A percentile compares a stretch with the other conserved stretches of the same genome.
phyloP scores from a whole-genome alignment of 2,329 filamentous ascomycete genomes.

The Fusarium sp. region DNA sequence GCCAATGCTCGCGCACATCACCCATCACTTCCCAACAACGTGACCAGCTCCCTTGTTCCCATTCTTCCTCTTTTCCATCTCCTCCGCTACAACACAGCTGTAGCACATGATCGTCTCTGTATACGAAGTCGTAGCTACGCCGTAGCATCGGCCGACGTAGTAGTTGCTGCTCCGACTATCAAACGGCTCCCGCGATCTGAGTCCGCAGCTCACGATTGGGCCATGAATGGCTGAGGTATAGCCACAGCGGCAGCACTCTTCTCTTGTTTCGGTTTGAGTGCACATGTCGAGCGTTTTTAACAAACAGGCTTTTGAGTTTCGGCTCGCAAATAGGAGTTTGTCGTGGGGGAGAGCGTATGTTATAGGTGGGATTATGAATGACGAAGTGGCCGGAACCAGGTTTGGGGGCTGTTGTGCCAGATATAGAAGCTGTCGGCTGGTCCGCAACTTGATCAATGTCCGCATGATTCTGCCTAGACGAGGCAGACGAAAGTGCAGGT shows the following conservation, averaged over 20 bases:
- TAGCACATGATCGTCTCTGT: slow-evolving; percentile 20
- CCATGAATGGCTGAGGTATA: slow-evolving; percentile 6
- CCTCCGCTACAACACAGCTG: slow-evolving; percentile 9
- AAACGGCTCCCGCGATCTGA: slow-evolving; percentile 21
- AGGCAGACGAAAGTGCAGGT: slow-evolving; percentile 28
- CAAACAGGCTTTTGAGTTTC: background rate
- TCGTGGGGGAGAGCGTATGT: background rate
- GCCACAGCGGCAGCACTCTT: slow-evolving; percentile 30
- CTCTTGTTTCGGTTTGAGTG: slow-evolving; percentile 30
- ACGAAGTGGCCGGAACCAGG: background rate
- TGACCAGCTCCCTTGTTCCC: slow-evolving; percentile 2
- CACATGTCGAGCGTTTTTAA: slow-evolving; percentile 15
- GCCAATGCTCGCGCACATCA: background rate
- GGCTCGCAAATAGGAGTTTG: slow-evolving; percentile 3
- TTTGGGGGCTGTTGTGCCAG: slow-evolving; percentile 14
- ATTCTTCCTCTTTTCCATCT: slow-evolving; percentile 11
- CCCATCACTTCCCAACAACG: slow-evolving; percentile 4
- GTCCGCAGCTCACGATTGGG: slow-evolving; percentile 26
- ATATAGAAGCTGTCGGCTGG: slow-evolving; percentile 37
- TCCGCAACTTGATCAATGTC: slow-evolving; percentile 29
- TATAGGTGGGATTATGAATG: slow-evolving; percentile 4
- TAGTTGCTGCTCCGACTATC: slow-evolving; percentile 18
- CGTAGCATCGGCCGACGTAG: slow-evolving; percentile 22
- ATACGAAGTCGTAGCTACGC: slow-evolving; percentile 32
- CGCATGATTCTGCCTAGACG: slow-evolving; percentile 27